A percentile compares a stretch with the other conserved stretches of the same genome.
phyloP scores from a whole-genome alignment of 2,329 filamentous ascomycete species.

The Cercospora sp. region DNA sequence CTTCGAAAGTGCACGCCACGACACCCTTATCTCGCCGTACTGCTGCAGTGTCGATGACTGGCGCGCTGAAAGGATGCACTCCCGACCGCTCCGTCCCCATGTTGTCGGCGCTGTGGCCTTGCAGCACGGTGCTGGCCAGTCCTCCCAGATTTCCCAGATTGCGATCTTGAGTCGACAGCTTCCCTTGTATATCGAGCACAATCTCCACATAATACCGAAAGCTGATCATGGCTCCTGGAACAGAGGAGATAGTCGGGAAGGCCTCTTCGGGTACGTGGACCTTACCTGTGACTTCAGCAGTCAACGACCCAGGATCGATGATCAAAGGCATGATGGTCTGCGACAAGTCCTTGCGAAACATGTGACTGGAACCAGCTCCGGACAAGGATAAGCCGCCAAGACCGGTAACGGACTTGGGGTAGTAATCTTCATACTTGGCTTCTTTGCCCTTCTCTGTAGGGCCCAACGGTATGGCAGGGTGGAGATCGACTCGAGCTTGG shows the following conservation, averaged over 20 bases:
- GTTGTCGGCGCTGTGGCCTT: constrained; percentile 14
- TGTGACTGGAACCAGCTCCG: constrained; percentile 80
- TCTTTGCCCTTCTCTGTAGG: constrained; percentile 66
- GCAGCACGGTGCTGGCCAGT: constrained; percentile 28
- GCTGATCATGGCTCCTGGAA: constrained; percentile 90
- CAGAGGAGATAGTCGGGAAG: constrained; percentile 86
- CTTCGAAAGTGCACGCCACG: constrained; percentile 81
- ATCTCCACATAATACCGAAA: constrained; percentile 95
- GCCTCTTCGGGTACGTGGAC: constrained; percentile 85
- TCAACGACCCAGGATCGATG: constrained; percentile 76
- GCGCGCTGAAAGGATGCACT: constrained; percentile 43
- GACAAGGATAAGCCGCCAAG: constrained; percentile 83
- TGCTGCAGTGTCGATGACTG: constrained; percentile 83
- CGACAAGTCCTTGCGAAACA: constrained; percentile 93
- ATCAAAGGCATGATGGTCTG: constrained; percentile 88
- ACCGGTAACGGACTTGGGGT: constrained; percentile 82
- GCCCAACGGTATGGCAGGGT: constrained; percentile 62
- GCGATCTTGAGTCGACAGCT: constrained; percentile 72
- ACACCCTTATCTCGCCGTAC: constrained; percentile 88
- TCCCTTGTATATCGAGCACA: constrained; percentile 87
- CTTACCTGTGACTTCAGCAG: constrained; percentile 76
- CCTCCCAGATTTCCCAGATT: constrained; percentile 32
- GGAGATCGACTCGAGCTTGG: constrained; percentile 85
- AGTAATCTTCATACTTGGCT: constrained; percentile 77
- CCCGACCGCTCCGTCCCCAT: constrained; percentile 20